Conservation (phyloP, 148 eudicot species). For the Linanthus parryae region DNA sequence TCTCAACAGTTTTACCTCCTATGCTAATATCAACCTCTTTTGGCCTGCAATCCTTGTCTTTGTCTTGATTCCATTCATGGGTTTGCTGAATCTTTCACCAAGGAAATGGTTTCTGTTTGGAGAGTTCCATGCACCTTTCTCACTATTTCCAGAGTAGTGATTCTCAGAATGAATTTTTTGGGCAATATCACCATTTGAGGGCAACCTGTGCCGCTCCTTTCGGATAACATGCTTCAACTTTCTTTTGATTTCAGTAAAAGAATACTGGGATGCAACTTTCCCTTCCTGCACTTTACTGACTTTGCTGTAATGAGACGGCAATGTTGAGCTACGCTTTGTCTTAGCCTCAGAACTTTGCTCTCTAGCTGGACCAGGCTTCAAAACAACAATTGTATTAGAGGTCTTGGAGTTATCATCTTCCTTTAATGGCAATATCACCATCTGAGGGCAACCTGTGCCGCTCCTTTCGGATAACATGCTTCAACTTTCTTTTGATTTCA, state of each 20-base stretch:
- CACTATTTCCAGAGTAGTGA: no score
- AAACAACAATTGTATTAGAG: constrained; percentile 63
- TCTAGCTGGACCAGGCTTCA: constrained; percentile 88
- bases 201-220: constrained; percentile 41
- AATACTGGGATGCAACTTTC: constrained; percentile 49
- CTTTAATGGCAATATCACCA: constrained; percentile 36
- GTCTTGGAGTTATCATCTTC: constrained; percentile 32
- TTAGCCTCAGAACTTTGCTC: no score
- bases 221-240: constrained; percentile 66
- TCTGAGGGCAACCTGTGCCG: no score
- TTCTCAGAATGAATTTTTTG: no score
- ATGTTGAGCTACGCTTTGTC: no score
- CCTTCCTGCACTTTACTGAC: constrained; percentile 36
- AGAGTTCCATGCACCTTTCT: constrained; percentile 54
- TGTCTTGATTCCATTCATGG: constrained; percentile 25
- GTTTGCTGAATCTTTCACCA: constrained; percentile 56
- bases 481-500: constrained; percentile 64
- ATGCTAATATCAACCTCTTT: constrained; percentile 16
- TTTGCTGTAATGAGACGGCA: constrained; percentile 19
- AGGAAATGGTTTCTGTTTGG: constrained; percentile 85
- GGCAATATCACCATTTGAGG: constrained; percentile 12
- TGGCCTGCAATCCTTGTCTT: no score
- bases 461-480: constrained; percentile 69
- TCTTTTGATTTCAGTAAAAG: constrained; percentile 66
- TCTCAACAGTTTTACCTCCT: constrained; percentile 16